Base-by-base conservation (phyloP, 2,329 filamentous ascomycete species). In the Claviceps sp. region DNA sequence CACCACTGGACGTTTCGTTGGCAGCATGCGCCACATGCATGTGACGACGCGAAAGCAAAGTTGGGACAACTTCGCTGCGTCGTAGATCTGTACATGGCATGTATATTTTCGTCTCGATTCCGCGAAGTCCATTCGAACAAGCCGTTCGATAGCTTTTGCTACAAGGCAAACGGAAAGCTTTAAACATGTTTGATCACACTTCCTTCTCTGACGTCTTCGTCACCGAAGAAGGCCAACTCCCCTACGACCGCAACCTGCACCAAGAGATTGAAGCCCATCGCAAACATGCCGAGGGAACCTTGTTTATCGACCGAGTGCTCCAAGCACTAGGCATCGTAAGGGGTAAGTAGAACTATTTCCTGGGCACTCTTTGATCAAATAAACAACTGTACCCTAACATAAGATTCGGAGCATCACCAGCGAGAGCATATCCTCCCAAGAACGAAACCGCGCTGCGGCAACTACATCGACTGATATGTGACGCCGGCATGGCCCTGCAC, bases 221-320 rank as follows among this genome's bases (percentile, higher is more conserved):
- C 22, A 71, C 77, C 30, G 30, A 34, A 42, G 75, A 80, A 51
- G 70, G 74, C 5, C 74, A 77, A 5, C 79, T 79, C 54, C 74
- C 77, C 2, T 87, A 86, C 65, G 77, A 81, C 61, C 74, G 79
- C 53, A 75, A 76, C 55, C 66, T 76, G 37, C 70, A 81, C 52
- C 75, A 82, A 47, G 76, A 81, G 47, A 86, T 89, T 51, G 75
- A 84, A 54, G 70, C 74, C 34, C 79, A 79, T 62, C 82, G 86
- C 58, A 85, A 82, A 61, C 76, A 70, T 48, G 73, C 89, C 20
- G 80, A 83, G 55, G 84, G 85, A 58, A 72, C 77, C 53, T 77
- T 91, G 53, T 94, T 93, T 67, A 84, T 91, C 62, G 88, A 94
- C 65, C 81, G 85, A 51, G 79, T 94, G 42, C 71, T 93, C 55